A percentile compares a stretch with the other conserved stretches of the same genome.
Evolutionary conservation across 345 rosid species (phyloP).

Genomic region (Gossypium thurberi): DNA sequence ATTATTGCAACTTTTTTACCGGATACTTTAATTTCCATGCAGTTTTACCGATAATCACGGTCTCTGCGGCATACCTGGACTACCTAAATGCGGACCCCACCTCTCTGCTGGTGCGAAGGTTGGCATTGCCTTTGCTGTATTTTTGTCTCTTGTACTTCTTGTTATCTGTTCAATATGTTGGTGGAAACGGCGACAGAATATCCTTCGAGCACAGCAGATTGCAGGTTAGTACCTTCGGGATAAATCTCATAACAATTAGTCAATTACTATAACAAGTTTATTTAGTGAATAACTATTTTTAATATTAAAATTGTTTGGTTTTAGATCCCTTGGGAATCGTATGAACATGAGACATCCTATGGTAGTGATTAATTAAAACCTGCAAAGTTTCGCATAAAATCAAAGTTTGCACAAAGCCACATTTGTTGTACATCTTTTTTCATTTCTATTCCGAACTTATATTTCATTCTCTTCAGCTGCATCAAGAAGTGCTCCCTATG

Average conservation of each 20-base stretch:
- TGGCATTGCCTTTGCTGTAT: constrained; percentile 65
- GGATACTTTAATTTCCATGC: constrained; percentile 22
- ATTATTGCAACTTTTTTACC: not conserved
- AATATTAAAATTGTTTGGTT: not conserved
- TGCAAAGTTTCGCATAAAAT: too few species aligned
- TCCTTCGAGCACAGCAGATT: constrained; percentile 73
- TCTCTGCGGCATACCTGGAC: constrained; percentile 95
- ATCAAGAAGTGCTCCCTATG: constrained; percentile 87
- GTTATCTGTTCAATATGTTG: constrained; percentile 56
- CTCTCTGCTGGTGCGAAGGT: constrained; percentile 74
- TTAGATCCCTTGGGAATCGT: not conserved
- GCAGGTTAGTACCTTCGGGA: constrained; percentile 47
- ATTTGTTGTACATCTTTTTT: not conserved
- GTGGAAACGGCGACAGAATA: constrained; percentile 91
- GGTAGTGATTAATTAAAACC: too few species aligned
- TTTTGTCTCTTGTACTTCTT: constrained; percentile 44
- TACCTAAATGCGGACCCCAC: constrained; percentile 72
- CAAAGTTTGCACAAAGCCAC: not conserved
- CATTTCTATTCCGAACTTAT: not conserved
- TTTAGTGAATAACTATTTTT: not conserved
- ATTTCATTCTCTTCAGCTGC: constrained; percentile 32
- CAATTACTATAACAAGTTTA: not conserved
- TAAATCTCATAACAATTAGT: not conserved
- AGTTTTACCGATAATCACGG: constrained; percentile 95
- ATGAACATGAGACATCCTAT: not conserved